Evolutionary conservation across 371 early-diverging fungal genomes (phyloP), one percentile per base, ranked within the genome.

Genomic region (Mortierella sp.): DNA sequence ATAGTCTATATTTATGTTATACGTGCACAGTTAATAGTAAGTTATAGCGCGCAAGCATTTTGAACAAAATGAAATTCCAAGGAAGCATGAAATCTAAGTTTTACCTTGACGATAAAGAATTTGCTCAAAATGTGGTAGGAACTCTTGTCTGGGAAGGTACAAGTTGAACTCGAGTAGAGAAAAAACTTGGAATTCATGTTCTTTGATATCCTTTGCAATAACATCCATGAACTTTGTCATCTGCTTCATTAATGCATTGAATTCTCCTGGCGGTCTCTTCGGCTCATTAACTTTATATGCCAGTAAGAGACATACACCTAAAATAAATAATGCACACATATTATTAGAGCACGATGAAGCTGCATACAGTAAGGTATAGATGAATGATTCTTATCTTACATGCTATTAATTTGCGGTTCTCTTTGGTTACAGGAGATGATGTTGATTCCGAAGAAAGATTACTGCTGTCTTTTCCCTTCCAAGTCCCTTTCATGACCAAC

Each of bases 241-340:
- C 0, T 87, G 75, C 87, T 91, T 81, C 74, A 81, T 72, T 26
- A 75, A 61, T 13, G 63, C 42, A 9, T 56, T 51, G 31, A 91
- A 76, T 58, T 89, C 88, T 70, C 82, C 83, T 7, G 74, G 65
- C 0, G 91, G 86, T 34, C 92, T 93, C 67, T 93, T 94, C 4
- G 95, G 93, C 72, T 96, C 96, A 61, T 96, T 97, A 10, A 93
- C 91, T 78, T 96, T 96, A 70, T 87, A 89, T 0, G 95, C 94
- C 37, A 95, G 83, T 23, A 95, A 85, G 34, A 96, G 75, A 82
- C 95, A 95, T 10, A 89, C 89, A 26, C 91, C 93, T 91, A 75
- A 83, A 37, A 31, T 67, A 70, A 69, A 85, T n/a, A 85, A 76
- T 47, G 10, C 61, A 15, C 40, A 47, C 3, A 47, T 47, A 17